A percentile compares a stretch with the other conserved stretches of the same genome.
Evolutionary conservation across 352 stramenopile genomes (phyloP).

Genomic region (Globisporangium sylvaticum): DNA sequence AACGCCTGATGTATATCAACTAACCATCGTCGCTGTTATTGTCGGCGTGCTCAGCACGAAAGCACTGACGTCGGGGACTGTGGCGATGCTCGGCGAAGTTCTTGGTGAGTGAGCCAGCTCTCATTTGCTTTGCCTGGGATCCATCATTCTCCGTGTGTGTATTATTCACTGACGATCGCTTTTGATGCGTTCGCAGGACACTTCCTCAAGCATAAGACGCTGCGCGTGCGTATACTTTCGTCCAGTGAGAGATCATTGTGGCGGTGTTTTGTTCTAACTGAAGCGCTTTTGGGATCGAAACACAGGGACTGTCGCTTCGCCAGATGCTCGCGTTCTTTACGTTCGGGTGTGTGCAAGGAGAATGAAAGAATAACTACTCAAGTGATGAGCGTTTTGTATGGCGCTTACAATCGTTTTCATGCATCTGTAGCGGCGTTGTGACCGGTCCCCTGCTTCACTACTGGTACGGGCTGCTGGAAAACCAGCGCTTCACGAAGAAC

Average conservation of each 20-base stretch:
- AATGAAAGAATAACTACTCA: not conserved
- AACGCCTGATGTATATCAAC: not conserved
- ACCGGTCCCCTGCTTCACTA: conserved; percentile 62
- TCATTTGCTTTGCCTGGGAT: not conserved
- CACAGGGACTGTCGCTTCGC: conserved; percentile 50
- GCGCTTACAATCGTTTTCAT: not conserved
- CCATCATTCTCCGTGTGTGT: not conserved
- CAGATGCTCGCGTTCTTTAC: conserved; percentile 70
- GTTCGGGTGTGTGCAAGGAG: conserved; percentile 41
- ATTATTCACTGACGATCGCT: not conserved
- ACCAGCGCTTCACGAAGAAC: conserved; percentile 52
- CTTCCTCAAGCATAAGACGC: conserved; percentile 62
- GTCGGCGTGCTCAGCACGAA: conserved; percentile 41
- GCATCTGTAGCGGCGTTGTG: conserved; percentile 34
- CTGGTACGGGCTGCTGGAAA: conserved; percentile 72
- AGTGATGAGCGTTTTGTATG: not conserved
- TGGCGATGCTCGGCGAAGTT: conserved; percentile 64
- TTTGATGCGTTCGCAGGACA: conserved; percentile 31
- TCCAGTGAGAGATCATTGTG: not conserved
- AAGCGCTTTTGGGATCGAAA: not conserved
- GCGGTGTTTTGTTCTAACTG: too few species aligned
- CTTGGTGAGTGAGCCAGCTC: conserved; percentile 31
- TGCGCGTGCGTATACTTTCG: conserved; percentile 28
- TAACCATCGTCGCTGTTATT: not conserved
- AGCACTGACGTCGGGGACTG: conserved; percentile 50